A percentile compares a stretch with the other conserved stretches of the same genome.
phyloP scores from a whole-genome alignment of 2,329 filamentous ascomycete genomes.

The Pleochaeta shiraiana region DNA sequence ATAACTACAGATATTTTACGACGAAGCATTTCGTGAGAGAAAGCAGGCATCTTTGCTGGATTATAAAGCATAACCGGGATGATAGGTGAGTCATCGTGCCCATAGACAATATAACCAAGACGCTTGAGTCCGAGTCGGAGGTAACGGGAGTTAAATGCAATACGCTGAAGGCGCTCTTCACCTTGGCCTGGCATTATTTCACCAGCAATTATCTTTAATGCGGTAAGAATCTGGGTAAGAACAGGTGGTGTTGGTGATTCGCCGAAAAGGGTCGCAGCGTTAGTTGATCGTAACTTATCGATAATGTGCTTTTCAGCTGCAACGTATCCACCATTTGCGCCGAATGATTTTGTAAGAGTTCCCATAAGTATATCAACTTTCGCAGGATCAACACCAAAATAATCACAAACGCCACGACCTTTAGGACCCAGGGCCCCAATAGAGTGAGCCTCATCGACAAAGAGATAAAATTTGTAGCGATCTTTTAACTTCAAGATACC shows the following conservation, averaged over 20 bases:
- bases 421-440: slow-evolving; percentile 76
- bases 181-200: slow-evolving; percentile 79
- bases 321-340: slow-evolving; percentile 92
- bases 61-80: slow-evolving; percentile 90
- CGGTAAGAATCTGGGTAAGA: slow-evolving; percentile 72
- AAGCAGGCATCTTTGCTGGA: slow-evolving; percentile 96
- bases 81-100: slow-evolving; percentile 94
- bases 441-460: slow-evolving; percentile 92
- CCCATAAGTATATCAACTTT: slow-evolving; percentile 96
- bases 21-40: slow-evolving; percentile 95
- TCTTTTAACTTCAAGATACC: slow-evolving; percentile 70
- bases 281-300: slow-evolving; percentile 70
- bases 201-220: slow-evolving; percentile 73
- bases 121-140: slow-evolving; percentile 95
- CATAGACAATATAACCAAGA: slow-evolving; percentile 89
- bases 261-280: slow-evolving; percentile 68
- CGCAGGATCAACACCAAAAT: slow-evolving; percentile 72
- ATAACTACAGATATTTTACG: slow-evolving; percentile 96
- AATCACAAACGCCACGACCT: slow-evolving; percentile 90
- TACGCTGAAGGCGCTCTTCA: slow-evolving; percentile 81
- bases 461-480: slow-evolving; percentile 93
- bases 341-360: slow-evolving; percentile 94
- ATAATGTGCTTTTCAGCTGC: slow-evolving; percentile 78
- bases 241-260: slow-evolving; percentile 78
- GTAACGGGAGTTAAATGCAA: slow-evolving; percentile 96